Evolutionary conservation across 768 basidiomycete genomes (phyloP), one percentile per base, ranked within the genome.

Genomic region (Suillus weaverae): DNA sequence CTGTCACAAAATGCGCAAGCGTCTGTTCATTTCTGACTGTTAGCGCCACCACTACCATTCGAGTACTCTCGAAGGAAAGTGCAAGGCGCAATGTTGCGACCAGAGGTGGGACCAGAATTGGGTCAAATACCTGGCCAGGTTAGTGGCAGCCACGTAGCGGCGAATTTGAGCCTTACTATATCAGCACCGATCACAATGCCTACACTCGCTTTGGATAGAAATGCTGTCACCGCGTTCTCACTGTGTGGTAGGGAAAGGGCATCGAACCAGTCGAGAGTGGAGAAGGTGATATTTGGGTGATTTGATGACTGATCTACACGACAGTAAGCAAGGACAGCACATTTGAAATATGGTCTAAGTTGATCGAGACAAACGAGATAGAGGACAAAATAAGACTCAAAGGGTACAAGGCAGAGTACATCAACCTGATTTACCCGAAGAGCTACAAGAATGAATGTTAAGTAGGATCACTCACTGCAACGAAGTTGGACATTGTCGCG

Each of bases 181-280:
- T 94, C 92, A 48, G 92, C 88, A 9, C 92, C 91, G 1, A 94
- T 70, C 43, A 94, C 78, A 9, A 92, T 62, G 57, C 90, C 86
- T 2, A 84, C 79, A 7, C 79, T 71, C 22, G 81, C 77, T 26
- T 82, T 76, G 30, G 72, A 63, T 5, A 92, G 68, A 3, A 83
- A 69, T 8, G 68, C 64, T 4, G 78, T 48, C 11, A 78, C 65
- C 16, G 62, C 63, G 18, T 54, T 48, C 56, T 66, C 59, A 10
- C 64, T 59, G 30, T 73, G 68, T 26, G 72, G 69, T 5, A 64
- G 46, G 39, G 82, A 78, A n/a, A 85, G 68, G 5, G 89, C 84
- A 64, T 86, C 81, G 11, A 80, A 78, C 92, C 92, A 94, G 71
- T 93, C 89, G 20, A 92, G 73, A n/a, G 76, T 69, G 22, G 74